phyloP scores from a whole-genome alignment of 768 basidiomycete species.

The Mycena vulgaris region DNA sequence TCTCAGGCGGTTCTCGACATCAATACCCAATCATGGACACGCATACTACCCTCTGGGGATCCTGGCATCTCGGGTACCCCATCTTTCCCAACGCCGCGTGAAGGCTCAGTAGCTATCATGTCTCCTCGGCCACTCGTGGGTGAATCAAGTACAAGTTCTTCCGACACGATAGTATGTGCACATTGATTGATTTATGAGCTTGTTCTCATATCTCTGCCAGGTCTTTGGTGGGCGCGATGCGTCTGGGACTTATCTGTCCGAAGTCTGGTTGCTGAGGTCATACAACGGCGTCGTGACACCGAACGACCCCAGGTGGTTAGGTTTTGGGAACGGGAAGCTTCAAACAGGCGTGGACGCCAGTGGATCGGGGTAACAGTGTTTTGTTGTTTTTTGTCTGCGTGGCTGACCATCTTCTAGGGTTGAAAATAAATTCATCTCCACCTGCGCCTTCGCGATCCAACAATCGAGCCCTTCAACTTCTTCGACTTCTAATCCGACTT shows the following conservation, averaged over 20 bases:
- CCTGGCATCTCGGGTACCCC: conserved; percentile 66
- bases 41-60: conserved; percentile 83
- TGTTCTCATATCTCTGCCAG: conserved; percentile 43
- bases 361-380: conserved; percentile 62
- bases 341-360: conserved; percentile 74
- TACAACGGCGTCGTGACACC: conserved; percentile 75
- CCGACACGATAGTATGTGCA: conserved; percentile 74
- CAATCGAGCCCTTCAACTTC: conserved; percentile 41
- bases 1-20: conserved; percentile 74
- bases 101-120: conserved; percentile 79
- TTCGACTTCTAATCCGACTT: conserved; percentile 36
- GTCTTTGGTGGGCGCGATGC: conserved; percentile 84
- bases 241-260: conserved; percentile 76
- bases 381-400: not conserved
- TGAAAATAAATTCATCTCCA: conserved; percentile 67
- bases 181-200: not conserved
- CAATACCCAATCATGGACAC: conserved; percentile 76
- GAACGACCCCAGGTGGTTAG: conserved; percentile 71
- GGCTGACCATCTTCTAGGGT: conserved; percentile 60
- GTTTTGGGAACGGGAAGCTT: conserved; percentile 75
- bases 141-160: conserved; percentile 56
- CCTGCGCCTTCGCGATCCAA: conserved; percentile 67
- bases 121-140: conserved; percentile 72
- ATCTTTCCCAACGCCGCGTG: conserved; percentile 75
- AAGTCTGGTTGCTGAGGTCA: conserved; percentile 84